These are phyloP conservation scores for Kandelia obovata DNA, from an alignment of 345 rosid species.

Conservation along the genomic window DNA sequence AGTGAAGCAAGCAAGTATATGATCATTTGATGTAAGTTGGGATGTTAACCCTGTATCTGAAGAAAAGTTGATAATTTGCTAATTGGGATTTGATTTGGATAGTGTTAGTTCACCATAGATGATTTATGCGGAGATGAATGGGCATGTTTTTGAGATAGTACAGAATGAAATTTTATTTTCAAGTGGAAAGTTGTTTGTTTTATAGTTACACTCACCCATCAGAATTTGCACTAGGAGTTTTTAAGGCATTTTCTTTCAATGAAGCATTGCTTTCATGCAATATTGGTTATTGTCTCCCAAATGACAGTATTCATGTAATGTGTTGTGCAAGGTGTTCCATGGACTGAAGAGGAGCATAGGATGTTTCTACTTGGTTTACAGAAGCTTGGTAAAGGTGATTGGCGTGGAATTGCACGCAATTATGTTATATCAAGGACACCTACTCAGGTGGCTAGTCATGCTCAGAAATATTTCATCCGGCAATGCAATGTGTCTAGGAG, in stretches of 20 bases:
- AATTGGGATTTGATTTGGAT: too few relatives aligned
- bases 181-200: background rate
- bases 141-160: too few relatives aligned
- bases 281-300: background rate
- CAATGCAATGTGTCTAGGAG: slow-evolving; percentile 33
- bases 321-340: slow-evolving; percentile 25
- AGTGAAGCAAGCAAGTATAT: too few relatives aligned
- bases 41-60: too few relatives aligned
- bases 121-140: too few relatives aligned
- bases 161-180: too few relatives aligned
- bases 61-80: too few relatives aligned
- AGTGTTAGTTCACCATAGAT: too few relatives aligned
- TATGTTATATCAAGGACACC: slow-evolving; percentile 32
- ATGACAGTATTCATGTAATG: slow-evolving; percentile 1
- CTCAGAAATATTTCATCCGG: slow-evolving; percentile 35
- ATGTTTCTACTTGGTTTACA: slow-evolving; percentile 32
- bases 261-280: background rate
- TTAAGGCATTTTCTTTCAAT: background rate
- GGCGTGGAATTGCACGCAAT: slow-evolving; percentile 31
- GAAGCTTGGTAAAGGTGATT: slow-evolving; percentile 33
- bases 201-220: background rate
- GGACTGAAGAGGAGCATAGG: slow-evolving; percentile 39
- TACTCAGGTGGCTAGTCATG: slow-evolving; percentile 37
- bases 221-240: background rate
- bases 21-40: too few relatives aligned